phyloP scores from a whole-genome alignment of 2,329 filamentous ascomycete genomes.

The Penicillium sp. region DNA sequence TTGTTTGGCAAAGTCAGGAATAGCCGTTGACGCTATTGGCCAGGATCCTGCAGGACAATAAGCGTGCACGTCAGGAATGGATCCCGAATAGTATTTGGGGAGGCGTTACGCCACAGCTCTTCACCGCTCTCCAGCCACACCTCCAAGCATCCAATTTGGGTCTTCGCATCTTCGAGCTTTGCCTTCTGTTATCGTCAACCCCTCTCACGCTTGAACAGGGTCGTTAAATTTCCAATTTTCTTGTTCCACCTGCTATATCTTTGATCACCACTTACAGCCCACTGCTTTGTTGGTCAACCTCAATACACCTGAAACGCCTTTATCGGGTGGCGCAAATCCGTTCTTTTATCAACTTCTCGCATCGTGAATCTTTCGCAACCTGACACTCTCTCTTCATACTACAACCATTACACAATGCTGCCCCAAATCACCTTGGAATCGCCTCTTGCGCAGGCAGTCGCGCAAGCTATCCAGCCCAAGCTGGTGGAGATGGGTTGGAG shows the following conservation, averaged over 20 bases:
- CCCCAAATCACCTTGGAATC: conserved; percentile 74
- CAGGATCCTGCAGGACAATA: too few relatives aligned
- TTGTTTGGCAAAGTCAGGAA: too few relatives aligned
- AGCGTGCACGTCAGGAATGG: too few relatives aligned
- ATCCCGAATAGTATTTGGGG: background rate
- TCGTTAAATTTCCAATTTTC: background rate
- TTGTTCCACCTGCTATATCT: background rate
- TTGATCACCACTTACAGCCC: background rate
- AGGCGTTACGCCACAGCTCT: background rate
- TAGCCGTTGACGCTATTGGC: too few relatives aligned
- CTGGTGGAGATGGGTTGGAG: conserved; percentile 92
- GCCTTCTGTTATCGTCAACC: background rate
- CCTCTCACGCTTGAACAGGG: background rate
- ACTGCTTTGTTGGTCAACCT: background rate
- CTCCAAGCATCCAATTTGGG: background rate
- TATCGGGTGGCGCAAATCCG: conserved; percentile 21
- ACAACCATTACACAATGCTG: conserved; percentile 15
- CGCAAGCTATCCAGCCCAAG: conserved; percentile 82
- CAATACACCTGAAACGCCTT: conserved; percentile 7
- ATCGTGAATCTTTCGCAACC: conserved; percentile 3
- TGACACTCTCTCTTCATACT: background rate
- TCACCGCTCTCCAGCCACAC: conserved; percentile 82
- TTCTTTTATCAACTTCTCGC: conserved; percentile 9
- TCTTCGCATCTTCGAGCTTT: conserved; percentile 10
- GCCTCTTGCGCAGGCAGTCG: conserved; percentile 81